These are phyloP conservation scores for Hypoxylon fragiforme DNA, from an alignment of 495 filamentous ascomycete genomes.

Conservation along the genomic window DNA sequence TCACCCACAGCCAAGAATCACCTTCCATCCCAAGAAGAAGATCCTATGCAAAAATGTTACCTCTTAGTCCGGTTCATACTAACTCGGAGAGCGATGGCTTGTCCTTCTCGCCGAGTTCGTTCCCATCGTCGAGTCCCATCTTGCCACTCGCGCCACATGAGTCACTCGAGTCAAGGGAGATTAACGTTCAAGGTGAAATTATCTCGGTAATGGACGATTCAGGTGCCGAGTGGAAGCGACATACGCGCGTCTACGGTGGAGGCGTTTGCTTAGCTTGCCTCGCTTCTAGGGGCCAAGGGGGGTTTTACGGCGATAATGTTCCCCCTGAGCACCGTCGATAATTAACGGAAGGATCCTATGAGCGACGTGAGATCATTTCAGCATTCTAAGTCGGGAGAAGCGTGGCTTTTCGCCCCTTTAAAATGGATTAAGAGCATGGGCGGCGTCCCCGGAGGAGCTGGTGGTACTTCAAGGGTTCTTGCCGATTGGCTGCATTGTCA, in stretches of 20 bases:
- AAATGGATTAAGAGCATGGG: slow-evolving; percentile 1
- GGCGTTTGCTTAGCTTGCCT: slow-evolving; percentile 53
- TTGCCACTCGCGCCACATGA: slow-evolving; percentile 40
- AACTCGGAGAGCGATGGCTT: slow-evolving; percentile 8
- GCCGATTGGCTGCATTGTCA: slow-evolving; percentile 6
- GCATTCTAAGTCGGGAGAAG: slow-evolving; percentile 1
- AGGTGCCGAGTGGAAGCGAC: slow-evolving; percentile 52
- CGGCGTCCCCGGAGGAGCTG: slow-evolving; percentile 16
- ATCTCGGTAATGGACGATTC: slow-evolving; percentile 48
- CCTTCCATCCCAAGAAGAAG: slow-evolving; percentile 40
- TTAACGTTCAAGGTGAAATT: slow-evolving; percentile 49
- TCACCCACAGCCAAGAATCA: slow-evolving; percentile 34
- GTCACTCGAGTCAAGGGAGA: slow-evolving; percentile 38
- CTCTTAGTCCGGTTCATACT: slow-evolving; percentile 35
- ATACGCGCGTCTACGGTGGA: slow-evolving; percentile 55
- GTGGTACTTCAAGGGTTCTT: slow-evolving; percentile 4
- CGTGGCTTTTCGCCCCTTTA: neutral
- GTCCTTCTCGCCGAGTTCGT: slow-evolving; percentile 48
- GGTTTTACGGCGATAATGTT: slow-evolving; percentile 55
- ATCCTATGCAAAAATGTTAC: slow-evolving; percentile 48
- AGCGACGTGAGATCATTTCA: slow-evolving; percentile 5
- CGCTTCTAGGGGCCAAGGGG: slow-evolving; percentile 43
- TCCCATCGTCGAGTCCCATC: slow-evolving; percentile 47
- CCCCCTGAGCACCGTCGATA: slow-evolving; percentile 51
- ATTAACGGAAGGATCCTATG: neutral